Conservation (phyloP, 1,284 basidiomycete genomes). For the Sparassis latifolia region DNA sequence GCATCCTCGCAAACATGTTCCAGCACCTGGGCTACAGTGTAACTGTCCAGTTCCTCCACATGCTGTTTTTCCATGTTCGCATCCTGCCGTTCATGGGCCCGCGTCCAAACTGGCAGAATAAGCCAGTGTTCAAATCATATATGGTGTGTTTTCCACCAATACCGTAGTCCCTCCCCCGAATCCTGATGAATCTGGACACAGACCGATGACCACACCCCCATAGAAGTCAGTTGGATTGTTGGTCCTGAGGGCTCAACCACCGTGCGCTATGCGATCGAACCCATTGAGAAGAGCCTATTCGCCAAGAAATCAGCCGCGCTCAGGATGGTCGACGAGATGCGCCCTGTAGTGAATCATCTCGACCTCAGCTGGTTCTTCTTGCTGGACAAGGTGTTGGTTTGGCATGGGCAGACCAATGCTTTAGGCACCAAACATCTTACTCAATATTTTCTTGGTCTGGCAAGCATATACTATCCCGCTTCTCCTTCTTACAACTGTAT, state of each 20-base stretch:
- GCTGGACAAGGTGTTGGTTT: background rate
- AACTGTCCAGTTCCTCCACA: background rate
- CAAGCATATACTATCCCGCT: background rate
- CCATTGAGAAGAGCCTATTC: background rate
- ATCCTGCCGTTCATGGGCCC: constrained; percentile 1
- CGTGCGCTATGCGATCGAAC: constrained; percentile 1
- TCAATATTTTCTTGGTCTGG: constrained; percentile 1
- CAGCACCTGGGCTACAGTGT: background rate
- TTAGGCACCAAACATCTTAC: background rate
- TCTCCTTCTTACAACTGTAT: background rate
- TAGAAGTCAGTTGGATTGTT: constrained; percentile 1
- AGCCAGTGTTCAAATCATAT: background rate
- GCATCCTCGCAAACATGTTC: background rate
- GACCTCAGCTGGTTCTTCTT: background rate
- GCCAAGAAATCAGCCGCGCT: background rate
- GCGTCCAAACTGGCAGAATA: background rate
- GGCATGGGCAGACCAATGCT: background rate
- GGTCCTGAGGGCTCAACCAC: background rate
- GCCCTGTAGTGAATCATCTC: background rate
- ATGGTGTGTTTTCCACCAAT: background rate
- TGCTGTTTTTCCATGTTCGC: constrained; percentile 2
- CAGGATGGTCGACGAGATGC: background rate
- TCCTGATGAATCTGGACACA: background rate
- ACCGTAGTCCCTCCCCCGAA: background rate
- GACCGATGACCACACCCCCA: constrained; percentile 2